phyloP scores from a whole-genome alignment of 768 basidiomycete genomes.

The Leccinum arenicola region DNA sequence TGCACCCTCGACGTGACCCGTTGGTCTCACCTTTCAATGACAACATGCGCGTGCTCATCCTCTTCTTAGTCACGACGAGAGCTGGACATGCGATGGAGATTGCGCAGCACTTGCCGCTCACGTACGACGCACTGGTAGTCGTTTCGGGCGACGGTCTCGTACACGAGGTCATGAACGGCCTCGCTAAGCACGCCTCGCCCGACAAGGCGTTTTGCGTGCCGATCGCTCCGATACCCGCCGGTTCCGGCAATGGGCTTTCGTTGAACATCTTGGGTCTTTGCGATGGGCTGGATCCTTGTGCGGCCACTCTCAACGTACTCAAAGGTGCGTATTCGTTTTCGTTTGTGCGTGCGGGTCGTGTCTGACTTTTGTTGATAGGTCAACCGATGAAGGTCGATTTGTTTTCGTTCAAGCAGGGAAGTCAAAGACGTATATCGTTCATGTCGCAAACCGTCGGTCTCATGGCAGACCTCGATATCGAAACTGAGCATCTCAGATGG shows the following conservation, averaged over 20 bases:
- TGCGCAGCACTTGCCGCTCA: constrained; percentile 50
- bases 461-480: constrained; percentile 82
- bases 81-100: constrained; percentile 66
- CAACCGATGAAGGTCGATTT: constrained; percentile 72
- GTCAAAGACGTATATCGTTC: constrained; percentile 66
- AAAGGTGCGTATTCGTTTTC: constrained; percentile 49
- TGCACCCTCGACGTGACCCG: constrained; percentile 62
- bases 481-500: constrained; percentile 83
- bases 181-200: constrained; percentile 62
- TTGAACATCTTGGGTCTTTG: constrained; percentile 68
- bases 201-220: constrained; percentile 63
- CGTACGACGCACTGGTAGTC: constrained; percentile 68
- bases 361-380: constrained; percentile 40
- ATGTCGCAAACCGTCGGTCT: constrained; percentile 82
- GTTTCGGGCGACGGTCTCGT: constrained; percentile 84
- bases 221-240: constrained; percentile 76
- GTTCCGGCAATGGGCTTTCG: constrained; percentile 76
- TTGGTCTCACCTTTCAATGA: constrained; percentile 34
- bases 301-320: constrained; percentile 73
- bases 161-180: constrained; percentile 83
- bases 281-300: constrained; percentile 69
- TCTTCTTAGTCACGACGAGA: constrained; percentile 55
- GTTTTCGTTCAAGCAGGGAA: constrained; percentile 70
- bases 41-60: neutral
- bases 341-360: neutral